phyloP scores from a whole-genome alignment of 106 monocot species.

The Dioscorea dumetorum region DNA sequence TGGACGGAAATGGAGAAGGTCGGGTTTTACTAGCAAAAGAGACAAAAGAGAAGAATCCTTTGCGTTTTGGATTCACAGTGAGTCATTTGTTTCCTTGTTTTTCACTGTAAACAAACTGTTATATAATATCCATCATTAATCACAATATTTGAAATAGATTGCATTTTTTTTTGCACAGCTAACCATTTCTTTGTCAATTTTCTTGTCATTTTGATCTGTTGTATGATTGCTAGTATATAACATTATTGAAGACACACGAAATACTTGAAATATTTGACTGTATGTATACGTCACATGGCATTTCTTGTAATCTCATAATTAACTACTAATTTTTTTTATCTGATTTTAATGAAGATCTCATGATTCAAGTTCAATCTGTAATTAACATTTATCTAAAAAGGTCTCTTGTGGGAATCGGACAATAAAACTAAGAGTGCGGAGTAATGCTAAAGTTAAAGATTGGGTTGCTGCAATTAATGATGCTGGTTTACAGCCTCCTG shows the following conservation, averaged over 20 bases:
- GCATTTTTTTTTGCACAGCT: too few relatives aligned
- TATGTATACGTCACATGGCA: too few relatives aligned
- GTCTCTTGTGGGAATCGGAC: slow-evolving; percentile 78
- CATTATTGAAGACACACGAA: too few relatives aligned
- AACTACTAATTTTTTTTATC: slow-evolving; percentile 6
- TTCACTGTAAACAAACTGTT: too few relatives aligned
- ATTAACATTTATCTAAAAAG: slow-evolving; percentile 36
- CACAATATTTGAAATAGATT: too few relatives aligned
- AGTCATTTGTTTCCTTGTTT: slow-evolving; percentile 6
- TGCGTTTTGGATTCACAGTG: slow-evolving; percentile 87
- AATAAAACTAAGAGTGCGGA: slow-evolving; percentile 64
- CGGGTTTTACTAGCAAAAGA: slow-evolving; percentile 69
- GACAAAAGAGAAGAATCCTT: slow-evolving; percentile 79
- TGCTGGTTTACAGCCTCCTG: slow-evolving; percentile 79
- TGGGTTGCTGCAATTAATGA: slow-evolving; percentile 97
- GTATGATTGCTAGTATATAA: too few relatives aligned
- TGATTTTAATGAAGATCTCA: slow-evolving; percentile 13
- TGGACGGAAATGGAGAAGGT: slow-evolving; percentile 72
- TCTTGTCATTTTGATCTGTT: too few relatives aligned
- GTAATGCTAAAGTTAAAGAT: slow-evolving; percentile 68
- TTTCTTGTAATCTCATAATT: background rate
- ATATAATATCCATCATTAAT: too few relatives aligned
- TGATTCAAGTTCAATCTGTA: slow-evolving; percentile 23
- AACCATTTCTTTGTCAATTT: too few relatives aligned
- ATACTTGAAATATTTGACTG: too few relatives aligned